Percentiles rank a stretch among this genome's conserved stretches.
These are phyloP conservation scores for Ottelia alismoides DNA, from an alignment of 106 monocot genomes.

Conservation along the genomic window DNA sequence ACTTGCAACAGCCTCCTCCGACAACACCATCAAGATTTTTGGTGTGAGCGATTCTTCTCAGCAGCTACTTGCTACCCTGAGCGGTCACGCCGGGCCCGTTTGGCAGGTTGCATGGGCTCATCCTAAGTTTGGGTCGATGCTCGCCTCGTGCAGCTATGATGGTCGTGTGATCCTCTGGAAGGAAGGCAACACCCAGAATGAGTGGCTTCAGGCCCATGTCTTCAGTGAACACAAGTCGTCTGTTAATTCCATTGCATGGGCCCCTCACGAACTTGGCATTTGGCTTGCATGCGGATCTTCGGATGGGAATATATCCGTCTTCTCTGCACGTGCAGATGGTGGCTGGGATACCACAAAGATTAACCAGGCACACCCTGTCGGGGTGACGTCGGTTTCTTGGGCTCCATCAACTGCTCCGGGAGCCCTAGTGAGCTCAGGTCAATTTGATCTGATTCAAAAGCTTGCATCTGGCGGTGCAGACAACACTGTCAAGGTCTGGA, in stretches of 20 bases:
- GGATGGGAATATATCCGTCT: slow-evolving; percentile 18
- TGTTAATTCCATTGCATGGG: slow-evolving; percentile 23
- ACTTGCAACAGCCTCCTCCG: slow-evolving; percentile 17
- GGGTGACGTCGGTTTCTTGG: background rate
- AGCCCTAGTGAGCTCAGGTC: background rate
- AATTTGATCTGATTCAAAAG: background rate
- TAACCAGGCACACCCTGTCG: background rate
- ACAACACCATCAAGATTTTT: slow-evolving; percentile 17
- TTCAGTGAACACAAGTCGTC: slow-evolving; percentile 18
- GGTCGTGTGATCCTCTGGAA: slow-evolving; percentile 22
- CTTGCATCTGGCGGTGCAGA: background rate
- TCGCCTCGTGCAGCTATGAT: slow-evolving; percentile 19
- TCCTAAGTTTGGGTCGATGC: slow-evolving; percentile 17
- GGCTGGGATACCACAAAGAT: slow-evolving; percentile 10
- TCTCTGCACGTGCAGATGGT: slow-evolving; percentile 9
- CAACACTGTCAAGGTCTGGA: slow-evolving; percentile 15
- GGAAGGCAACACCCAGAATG: slow-evolving; percentile 15
- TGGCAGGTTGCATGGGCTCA: slow-evolving; percentile 27
- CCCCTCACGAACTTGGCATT: slow-evolving; percentile 18
- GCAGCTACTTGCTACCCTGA: slow-evolving; percentile 16
- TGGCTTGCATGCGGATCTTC: slow-evolving; percentile 19
- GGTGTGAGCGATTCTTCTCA: slow-evolving; percentile 16
- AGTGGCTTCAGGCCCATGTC: slow-evolving; percentile 16
- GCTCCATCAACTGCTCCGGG: background rate
- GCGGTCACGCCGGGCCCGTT: slow-evolving; percentile 19